phyloP scores from a whole-genome alignment of 2,329 filamentous ascomycete genomes.

The Alternaria tenuissima region DNA sequence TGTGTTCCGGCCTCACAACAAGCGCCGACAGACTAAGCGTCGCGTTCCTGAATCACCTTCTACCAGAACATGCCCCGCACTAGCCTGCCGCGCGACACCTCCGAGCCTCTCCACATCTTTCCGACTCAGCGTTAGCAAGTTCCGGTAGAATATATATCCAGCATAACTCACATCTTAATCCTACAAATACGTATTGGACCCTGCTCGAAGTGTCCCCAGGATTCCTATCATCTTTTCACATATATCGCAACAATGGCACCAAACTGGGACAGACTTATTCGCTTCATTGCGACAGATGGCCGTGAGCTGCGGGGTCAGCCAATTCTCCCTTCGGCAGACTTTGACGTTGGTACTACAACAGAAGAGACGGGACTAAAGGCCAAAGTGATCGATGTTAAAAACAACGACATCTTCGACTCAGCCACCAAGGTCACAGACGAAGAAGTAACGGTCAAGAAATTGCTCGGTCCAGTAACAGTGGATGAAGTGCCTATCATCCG shows the following conservation, averaged over 20 bases:
- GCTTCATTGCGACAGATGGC: constrained; percentile 63
- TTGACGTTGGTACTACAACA: constrained; percentile 60
- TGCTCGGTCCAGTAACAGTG: constrained; percentile 62
- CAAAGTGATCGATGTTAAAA: constrained; percentile 57
- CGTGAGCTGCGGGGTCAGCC: constrained; percentile 62
- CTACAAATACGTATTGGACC: background rate
- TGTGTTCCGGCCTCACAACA: constrained; percentile 6
- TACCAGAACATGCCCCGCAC: constrained; percentile 8
- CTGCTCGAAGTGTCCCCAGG: background rate
- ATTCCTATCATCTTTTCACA: background rate
- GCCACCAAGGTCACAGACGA: constrained; percentile 63
- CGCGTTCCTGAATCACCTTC: background rate
- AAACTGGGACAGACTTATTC: constrained; percentile 63
- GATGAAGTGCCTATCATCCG: constrained; percentile 64
- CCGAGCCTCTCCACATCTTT: constrained; percentile 23
- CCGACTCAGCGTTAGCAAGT: constrained; percentile 20
- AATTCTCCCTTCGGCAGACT: constrained; percentile 54
- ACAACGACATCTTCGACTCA: constrained; percentile 61
- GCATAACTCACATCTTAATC: background rate
- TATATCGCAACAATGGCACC: constrained; percentile 25
- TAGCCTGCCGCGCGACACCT: constrained; percentile 12
- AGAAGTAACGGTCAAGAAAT: constrained; percentile 61
- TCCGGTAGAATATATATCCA: constrained; percentile 34
- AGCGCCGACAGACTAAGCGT: constrained; percentile 5
- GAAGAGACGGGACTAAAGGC: constrained; percentile 61